phyloP scores from a whole-genome alignment of 2,329 filamentous ascomycete species.

The Botrytis squamosa region DNA sequence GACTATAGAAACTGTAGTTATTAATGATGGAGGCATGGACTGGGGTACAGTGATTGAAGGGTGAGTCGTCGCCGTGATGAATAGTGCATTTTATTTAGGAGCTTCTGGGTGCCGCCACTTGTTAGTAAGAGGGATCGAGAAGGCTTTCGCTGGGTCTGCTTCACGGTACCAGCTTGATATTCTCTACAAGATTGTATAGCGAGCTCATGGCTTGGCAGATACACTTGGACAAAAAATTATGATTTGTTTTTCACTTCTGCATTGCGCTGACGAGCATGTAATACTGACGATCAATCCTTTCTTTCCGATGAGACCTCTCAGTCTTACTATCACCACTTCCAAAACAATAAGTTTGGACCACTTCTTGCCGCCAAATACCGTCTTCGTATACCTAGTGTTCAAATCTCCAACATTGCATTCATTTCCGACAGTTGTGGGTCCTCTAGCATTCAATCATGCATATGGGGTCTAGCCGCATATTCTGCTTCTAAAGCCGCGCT shows the following conservation, averaged over 20 bases:
- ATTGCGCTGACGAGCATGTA: neutral
- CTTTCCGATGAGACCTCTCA: constrained; percentile 46
- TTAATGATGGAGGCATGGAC: constrained; percentile 11
- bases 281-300: neutral
- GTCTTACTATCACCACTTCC: constrained; percentile 53
- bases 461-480: constrained; percentile 58
- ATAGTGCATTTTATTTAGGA: neutral
- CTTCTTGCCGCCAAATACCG: constrained; percentile 55
- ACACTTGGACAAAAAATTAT: too few species aligned
- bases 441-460: constrained; percentile 51
- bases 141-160: neutral
- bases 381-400: constrained; percentile 36
- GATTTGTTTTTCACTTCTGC: too few species aligned
- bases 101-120: neutral
- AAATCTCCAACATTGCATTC: constrained; percentile 48
- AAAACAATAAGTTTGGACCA: constrained; percentile 59
- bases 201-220: neutral
- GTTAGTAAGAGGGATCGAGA: neutral
- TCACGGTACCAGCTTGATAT: neutral
- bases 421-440: constrained; percentile 59
- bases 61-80: neutral
- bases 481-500: constrained; percentile 56
- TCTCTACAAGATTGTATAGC: neutral
- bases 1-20: neutral
- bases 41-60: constrained; percentile 4